Evolutionary conservation across 805 yeast genomes (phyloP).

Genomic region (Maudiozyma barnettii): DNA sequence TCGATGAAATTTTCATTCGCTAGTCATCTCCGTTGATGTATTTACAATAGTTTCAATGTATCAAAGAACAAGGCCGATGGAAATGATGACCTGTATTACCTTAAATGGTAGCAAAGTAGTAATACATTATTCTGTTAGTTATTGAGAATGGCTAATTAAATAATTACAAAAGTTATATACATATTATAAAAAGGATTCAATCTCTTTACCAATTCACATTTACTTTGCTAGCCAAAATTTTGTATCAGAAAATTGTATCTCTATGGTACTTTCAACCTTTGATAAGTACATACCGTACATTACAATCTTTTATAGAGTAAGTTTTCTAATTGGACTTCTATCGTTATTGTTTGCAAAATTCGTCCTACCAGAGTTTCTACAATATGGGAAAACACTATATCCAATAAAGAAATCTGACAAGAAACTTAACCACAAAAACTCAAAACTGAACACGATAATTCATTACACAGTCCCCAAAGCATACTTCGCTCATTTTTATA

Average conservation of each 20-base stretch:
- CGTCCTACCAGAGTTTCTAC: slow-evolving; percentile 30
- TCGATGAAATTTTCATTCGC: no score
- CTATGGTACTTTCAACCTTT: background rate
- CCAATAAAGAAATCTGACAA: background rate
- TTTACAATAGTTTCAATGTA: no score
- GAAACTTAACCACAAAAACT: slow-evolving; percentile 38
- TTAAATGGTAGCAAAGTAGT: no score
- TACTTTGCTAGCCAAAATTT: background rate
- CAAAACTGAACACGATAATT: slow-evolving; percentile 13
- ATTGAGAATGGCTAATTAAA: no score
- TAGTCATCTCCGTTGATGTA: no score
- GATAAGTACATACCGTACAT: background rate
- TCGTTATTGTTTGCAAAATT: slow-evolving; percentile 29
- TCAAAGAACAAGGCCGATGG: no score
- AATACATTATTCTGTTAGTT: no score
- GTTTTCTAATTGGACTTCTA: slow-evolving; percentile 14
- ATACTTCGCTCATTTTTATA: slow-evolving; percentile 56
- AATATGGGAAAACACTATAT: slow-evolving; percentile 38
- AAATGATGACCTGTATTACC: no score
- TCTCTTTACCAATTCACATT: no score
- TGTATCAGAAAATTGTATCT: background rate
- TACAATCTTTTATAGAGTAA: slow-evolving; percentile 4
- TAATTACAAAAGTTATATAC: no score
- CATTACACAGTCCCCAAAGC: slow-evolving; percentile 48
- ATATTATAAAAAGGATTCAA: no score